Percentiles rank a stretch among this genome's conserved stretches.
phyloP scores from a whole-genome alignment of 1,284 basidiomycete genomes.

The Sanghuangporus baumii region DNA sequence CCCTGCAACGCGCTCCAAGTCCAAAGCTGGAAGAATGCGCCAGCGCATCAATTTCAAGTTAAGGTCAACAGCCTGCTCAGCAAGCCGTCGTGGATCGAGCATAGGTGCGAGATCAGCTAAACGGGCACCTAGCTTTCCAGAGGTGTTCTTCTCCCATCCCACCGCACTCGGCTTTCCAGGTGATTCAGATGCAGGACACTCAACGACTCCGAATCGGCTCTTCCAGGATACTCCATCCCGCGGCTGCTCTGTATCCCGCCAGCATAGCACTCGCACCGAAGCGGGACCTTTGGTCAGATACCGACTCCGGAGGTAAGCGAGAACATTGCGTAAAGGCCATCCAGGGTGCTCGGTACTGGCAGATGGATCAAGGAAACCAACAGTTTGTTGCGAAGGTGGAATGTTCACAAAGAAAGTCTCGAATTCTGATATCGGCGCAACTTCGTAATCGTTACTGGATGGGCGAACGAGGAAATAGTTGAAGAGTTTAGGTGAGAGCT shows the following conservation, averaged over 20 bases:
- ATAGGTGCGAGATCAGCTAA: slow-evolving; percentile 89
- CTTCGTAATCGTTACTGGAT: slow-evolving; percentile 24
- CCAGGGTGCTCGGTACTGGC: slow-evolving; percentile 75
- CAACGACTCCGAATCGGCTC: slow-evolving; percentile 55
- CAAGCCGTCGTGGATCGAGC: slow-evolving; percentile 86
- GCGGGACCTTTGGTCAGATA: slow-evolving; percentile 35
- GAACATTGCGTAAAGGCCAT: slow-evolving; percentile 92
- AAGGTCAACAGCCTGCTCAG: slow-evolving; percentile 93
- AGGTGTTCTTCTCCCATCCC: slow-evolving; percentile 91
- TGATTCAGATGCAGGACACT: slow-evolving; percentile 17
- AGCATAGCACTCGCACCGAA: slow-evolving; percentile 65
- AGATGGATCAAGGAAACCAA: slow-evolving; percentile 88
- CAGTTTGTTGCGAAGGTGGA: slow-evolving; percentile 39
- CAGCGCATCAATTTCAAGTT: slow-evolving; percentile 98
- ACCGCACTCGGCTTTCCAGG: slow-evolving; percentile 57
- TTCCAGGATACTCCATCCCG: slow-evolving; percentile 41
- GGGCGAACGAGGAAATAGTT: slow-evolving; percentile 59
- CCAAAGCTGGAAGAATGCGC: slow-evolving; percentile 87
- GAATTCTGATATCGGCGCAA: slow-evolving; percentile 29
- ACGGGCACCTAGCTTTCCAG: slow-evolving; percentile 83
- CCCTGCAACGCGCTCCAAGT: slow-evolving; percentile 80
- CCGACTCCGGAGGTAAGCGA: slow-evolving; percentile 68
- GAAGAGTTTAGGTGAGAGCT: slow-evolving; percentile 36
- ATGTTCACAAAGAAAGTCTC: slow-evolving; percentile 6
- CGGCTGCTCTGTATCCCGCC: slow-evolving; percentile 57